Conservation (phyloP, 768 basidiomycete species). For the Rhizopogon vesiculosus region DNA sequence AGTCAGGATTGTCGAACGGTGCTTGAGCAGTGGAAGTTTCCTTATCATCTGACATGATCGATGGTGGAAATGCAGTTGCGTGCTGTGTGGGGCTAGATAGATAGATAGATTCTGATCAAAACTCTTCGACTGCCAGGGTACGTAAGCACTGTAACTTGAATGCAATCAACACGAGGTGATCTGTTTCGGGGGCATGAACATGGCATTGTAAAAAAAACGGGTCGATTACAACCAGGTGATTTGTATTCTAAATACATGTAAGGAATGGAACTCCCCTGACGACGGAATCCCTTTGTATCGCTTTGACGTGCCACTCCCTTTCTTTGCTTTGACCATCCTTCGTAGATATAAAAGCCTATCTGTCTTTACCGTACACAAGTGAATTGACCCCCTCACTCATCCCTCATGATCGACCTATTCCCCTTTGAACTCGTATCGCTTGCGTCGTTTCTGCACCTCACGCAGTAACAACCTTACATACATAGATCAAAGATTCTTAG, state of each 20-base stretch:
- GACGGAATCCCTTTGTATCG: too few species aligned
- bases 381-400: too few species aligned
- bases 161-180: neutral
- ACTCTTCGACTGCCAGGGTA: neutral
- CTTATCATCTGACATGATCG: neutral
- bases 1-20: constrained; percentile 7
- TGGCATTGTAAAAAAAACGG: constrained; percentile 2
- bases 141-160: neutral
- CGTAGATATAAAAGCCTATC: too few species aligned
- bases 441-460: too few species aligned
- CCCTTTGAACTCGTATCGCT: too few species aligned
- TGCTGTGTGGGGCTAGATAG: neutral
- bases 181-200: neutral
- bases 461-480: too few species aligned
- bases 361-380: too few species aligned
- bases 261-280: too few species aligned
- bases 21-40: neutral
- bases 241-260: neutral
- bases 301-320: too few species aligned
- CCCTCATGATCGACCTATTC: too few species aligned
- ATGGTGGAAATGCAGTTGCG: neutral
- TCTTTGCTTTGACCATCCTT: too few species aligned
- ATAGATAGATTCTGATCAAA: neutral
- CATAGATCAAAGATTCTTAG: neutral
- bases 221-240: neutral